phyloP scores from a whole-genome alignment of 2,329 filamentous ascomycete species.

The Colletotrichum sp. region DNA sequence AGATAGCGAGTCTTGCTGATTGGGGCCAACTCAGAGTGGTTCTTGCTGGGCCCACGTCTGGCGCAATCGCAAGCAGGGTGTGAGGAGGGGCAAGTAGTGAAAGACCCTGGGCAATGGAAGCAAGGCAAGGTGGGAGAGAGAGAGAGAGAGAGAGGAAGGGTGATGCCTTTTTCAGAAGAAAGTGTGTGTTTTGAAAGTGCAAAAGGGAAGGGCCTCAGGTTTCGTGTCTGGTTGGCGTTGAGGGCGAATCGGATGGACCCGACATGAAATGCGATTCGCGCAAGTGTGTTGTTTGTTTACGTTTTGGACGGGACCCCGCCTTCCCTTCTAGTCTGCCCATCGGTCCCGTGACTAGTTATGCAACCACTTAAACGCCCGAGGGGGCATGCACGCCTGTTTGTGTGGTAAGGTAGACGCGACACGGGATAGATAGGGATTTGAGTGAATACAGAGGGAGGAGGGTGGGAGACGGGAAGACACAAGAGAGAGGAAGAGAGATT shows the following conservation, averaged over 20 bases:
- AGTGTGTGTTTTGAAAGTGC: background rate
- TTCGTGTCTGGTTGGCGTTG: background rate
- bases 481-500: background rate
- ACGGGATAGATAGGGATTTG: background rate
- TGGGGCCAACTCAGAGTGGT: constrained; percentile 16
- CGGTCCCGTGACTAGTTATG: constrained; percentile 11
- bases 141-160: background rate
- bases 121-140: background rate
- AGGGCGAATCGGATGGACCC: constrained; percentile 13
- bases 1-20: constrained; percentile 13
- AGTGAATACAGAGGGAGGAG: background rate
- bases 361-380: constrained; percentile 17
- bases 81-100: background rate
- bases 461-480: background rate
- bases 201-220: background rate
- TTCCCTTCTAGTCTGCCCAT: constrained; percentile 10
- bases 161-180: background rate
- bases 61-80: background rate
- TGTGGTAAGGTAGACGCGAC: background rate
- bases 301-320: background rate
- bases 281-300: constrained; percentile 15
- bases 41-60: background rate
- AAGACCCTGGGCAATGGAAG: background rate
- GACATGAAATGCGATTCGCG: background rate
- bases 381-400: background rate